Evolutionary conservation across 2,329 filamentous ascomycete genomes (phyloP).

Genomic region (Dactylella cylindrospora): DNA sequence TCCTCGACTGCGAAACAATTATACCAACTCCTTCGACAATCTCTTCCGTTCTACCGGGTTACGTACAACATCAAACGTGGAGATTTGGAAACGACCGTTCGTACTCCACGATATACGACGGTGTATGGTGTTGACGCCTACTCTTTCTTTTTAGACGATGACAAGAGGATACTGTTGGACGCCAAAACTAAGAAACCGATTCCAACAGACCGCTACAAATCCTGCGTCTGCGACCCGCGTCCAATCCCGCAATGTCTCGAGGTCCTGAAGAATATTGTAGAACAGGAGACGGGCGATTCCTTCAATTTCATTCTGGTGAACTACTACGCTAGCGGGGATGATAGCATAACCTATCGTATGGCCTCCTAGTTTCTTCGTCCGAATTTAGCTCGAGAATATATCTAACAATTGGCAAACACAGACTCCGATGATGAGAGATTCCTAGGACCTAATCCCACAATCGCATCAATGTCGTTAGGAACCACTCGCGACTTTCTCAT

Average conservation of each 20-base stretch:
- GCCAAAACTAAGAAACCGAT: conserved; percentile 53
- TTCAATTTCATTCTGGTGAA: conserved; percentile 84
- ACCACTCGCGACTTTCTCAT: conserved; percentile 73
- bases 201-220: conserved; percentile 58
- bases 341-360: conserved; percentile 62
- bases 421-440: conserved; percentile 81
- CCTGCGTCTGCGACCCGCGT: conserved; percentile 60
- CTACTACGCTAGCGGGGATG: conserved; percentile 73
- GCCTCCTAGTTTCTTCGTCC: not conserved
- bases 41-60: conserved; percentile 74
- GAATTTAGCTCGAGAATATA: not conserved
- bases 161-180: conserved; percentile 52
- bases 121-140: conserved; percentile 65
- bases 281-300: conserved; percentile 63
- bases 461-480: conserved; percentile 74
- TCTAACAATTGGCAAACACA: not conserved
- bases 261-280: conserved; percentile 63
- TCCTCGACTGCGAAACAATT: conserved; percentile 60
- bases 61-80: conserved; percentile 71
- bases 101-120: conserved; percentile 60
- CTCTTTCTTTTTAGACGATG: conserved; percentile 59
- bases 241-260: conserved; percentile 72
- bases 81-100: conserved; percentile 63
- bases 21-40: conserved; percentile 70
- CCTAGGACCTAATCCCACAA: conserved; percentile 67